These are phyloP conservation scores for Cryptococcus sp. DNA, from an alignment of 1,284 basidiomycete species.

Conservation along the genomic window DNA sequence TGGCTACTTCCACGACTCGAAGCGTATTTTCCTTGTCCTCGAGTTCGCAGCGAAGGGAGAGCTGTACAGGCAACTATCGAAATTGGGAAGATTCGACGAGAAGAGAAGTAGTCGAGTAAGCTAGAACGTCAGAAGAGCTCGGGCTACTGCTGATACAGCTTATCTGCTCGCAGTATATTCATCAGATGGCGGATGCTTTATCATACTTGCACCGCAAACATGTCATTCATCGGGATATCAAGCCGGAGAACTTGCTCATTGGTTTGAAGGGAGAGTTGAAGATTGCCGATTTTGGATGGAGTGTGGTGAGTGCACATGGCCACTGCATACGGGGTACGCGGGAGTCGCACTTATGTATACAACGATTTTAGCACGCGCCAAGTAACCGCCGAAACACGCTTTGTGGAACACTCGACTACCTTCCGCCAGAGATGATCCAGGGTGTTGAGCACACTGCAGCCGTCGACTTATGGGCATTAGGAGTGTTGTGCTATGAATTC, in stretches of 20 bases:
- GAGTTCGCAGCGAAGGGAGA: constrained; percentile 96
- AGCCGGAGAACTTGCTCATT: constrained; percentile 94
- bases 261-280: constrained; percentile 97
- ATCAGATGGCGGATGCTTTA: constrained; percentile 97
- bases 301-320: constrained; percentile 59
- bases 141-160: background rate
- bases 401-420: constrained; percentile 94
- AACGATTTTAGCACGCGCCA: constrained; percentile 69
- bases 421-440: constrained; percentile 99
- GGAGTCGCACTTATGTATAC: background rate
- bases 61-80: constrained; percentile 91
- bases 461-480: constrained; percentile 90
- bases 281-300: constrained; percentile 99
- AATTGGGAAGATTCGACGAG: constrained; percentile 82
- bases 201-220: constrained; percentile 92
- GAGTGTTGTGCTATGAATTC: constrained; percentile 95
- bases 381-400: constrained; percentile 75
- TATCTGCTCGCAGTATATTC: constrained; percentile 68
- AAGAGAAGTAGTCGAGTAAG: constrained; percentile 67
- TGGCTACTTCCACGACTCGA: constrained; percentile 96
- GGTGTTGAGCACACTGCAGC: constrained; percentile 57
- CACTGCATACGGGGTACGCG: background rate
- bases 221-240: constrained; percentile 98
- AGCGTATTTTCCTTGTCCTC: constrained; percentile 96
- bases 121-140: constrained; percentile 3